phyloP scores from a whole-genome alignment of 108 stramenopile genomes.

The Schizochytrium sp. region DNA sequence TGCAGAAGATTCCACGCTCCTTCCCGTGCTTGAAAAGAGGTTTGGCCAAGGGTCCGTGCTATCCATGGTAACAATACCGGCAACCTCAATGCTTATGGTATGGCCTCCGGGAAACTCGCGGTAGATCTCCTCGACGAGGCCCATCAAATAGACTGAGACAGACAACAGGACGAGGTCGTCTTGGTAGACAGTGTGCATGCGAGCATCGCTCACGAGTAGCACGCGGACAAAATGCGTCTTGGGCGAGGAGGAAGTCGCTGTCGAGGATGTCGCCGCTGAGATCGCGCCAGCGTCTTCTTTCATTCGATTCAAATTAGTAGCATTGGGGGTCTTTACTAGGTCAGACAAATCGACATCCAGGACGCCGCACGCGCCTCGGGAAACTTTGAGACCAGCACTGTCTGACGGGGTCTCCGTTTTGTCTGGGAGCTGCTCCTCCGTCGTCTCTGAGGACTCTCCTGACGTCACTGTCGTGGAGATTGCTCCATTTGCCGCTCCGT shows the following conservation, averaged over 20 bases:
- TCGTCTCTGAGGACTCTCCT: too few relatives aligned
- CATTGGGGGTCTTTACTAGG: too few relatives aligned
- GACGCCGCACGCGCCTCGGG: too few relatives aligned
- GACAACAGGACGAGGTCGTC: neutral
- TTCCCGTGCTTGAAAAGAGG: neutral
- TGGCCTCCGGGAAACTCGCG: neutral
- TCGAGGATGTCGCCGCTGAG: too few relatives aligned
- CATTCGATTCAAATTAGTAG: too few relatives aligned
- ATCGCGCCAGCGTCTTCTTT: too few relatives aligned
- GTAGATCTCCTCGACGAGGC: neutral
- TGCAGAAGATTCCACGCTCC: neutral
- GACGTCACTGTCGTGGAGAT: too few relatives aligned
- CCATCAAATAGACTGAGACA: neutral
- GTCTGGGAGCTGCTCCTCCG: too few relatives aligned
- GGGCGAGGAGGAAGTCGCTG: neutral
- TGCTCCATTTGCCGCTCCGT: too few relatives aligned
- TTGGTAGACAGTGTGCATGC: neutral
- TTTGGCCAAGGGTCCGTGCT: neutral
- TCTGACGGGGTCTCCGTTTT: too few relatives aligned
- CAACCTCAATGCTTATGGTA: neutral
- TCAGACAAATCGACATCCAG: too few relatives aligned
- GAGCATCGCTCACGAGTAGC: neutral
- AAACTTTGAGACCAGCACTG: too few relatives aligned
- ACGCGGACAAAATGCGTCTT: neutral
- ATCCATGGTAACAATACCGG: neutral